Conservation (phyloP, 768 basidiomycete species). For the Daedalea quercina region DNA sequence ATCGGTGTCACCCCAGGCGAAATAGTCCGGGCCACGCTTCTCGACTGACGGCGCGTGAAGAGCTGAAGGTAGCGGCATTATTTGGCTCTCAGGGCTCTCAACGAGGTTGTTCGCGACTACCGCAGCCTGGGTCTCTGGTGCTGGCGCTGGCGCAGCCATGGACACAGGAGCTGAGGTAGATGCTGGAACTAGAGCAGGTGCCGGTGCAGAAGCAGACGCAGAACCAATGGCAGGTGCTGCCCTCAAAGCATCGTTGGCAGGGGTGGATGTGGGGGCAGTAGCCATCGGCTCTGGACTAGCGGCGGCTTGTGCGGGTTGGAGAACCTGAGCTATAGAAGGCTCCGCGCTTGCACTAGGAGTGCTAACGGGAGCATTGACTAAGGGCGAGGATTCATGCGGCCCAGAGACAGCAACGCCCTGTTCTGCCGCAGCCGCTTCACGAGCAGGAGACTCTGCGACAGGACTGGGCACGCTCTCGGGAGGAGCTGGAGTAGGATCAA, state of each 20-base stretch:
- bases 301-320: conserved; percentile 17
- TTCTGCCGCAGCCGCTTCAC: conserved; percentile 41
- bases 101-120: neutral
- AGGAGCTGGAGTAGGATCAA: conserved; percentile 23
- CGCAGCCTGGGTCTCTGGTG: neutral
- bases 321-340: conserved; percentile 21
- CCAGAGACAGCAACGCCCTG: conserved; percentile 9
- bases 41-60: conserved; percentile 3
- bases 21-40: conserved; percentile 16
- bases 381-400: conserved; percentile 18
- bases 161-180: neutral
- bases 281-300: conserved; percentile 38
- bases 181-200: neutral
- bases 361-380: conserved; percentile 1
- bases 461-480: conserved; percentile 43
- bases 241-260: neutral
- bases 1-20: conserved; percentile 13
- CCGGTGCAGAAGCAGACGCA: neutral
- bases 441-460: conserved; percentile 62
- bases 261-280: conserved; percentile 8
- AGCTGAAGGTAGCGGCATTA: neutral
- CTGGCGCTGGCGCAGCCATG: no score
- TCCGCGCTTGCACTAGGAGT: conserved; percentile 1
- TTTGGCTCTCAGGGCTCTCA: neutral
- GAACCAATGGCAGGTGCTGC: neutral